phyloP scores from a whole-genome alignment of 1,284 basidiomycete species.

The Ustilago crameri region DNA sequence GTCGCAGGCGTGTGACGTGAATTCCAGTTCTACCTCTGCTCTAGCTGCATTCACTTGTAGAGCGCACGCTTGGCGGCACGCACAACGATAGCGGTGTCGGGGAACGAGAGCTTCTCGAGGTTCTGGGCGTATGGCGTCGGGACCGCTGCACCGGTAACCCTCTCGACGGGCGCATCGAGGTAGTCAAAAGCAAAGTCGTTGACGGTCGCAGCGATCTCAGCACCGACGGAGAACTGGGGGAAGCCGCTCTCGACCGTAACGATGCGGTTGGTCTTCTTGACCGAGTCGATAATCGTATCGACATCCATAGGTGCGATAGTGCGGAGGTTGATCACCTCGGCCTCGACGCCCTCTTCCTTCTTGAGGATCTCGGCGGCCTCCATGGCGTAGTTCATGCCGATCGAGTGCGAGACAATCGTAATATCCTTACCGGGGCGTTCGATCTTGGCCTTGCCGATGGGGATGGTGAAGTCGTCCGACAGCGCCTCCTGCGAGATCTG shows the following conservation, averaged over 20 bases:
- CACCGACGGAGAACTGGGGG: constrained; percentile 97
- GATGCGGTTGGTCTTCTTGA: constrained; percentile 98
- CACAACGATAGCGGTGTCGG: constrained; percentile 59
- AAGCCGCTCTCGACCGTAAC: constrained; percentile 97
- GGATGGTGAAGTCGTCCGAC: constrained; percentile 89
- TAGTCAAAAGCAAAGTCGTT: constrained; percentile 77
- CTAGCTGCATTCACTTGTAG: constrained; percentile 55
- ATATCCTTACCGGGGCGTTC: constrained; percentile 92
- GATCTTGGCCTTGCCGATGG: constrained; percentile 97
- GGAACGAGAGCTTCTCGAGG: constrained; percentile 71
- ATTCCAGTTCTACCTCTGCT: no score
- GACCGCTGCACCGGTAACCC: constrained; percentile 87
- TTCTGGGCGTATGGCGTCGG: constrained; percentile 70
- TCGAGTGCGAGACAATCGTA: constrained; percentile 88
- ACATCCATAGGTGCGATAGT: constrained; percentile 95
- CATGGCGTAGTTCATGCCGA: constrained; percentile 63
- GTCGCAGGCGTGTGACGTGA: no score
- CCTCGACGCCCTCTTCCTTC: constrained; percentile 92
- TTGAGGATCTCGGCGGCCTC: constrained; percentile 86
- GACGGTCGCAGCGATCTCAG: constrained; percentile 86
- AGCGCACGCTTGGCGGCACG: constrained; percentile 64
- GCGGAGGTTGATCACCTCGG: constrained; percentile 97
- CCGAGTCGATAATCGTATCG: constrained; percentile 91
- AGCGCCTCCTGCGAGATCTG: constrained; percentile 93
- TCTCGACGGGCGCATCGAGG: constrained; percentile 91